Percentiles rank a stretch among this genome's conserved stretches.
Evolutionary conservation across 345 rosid genomes (phyloP).

Genomic region (Euclidium syriacum): DNA sequence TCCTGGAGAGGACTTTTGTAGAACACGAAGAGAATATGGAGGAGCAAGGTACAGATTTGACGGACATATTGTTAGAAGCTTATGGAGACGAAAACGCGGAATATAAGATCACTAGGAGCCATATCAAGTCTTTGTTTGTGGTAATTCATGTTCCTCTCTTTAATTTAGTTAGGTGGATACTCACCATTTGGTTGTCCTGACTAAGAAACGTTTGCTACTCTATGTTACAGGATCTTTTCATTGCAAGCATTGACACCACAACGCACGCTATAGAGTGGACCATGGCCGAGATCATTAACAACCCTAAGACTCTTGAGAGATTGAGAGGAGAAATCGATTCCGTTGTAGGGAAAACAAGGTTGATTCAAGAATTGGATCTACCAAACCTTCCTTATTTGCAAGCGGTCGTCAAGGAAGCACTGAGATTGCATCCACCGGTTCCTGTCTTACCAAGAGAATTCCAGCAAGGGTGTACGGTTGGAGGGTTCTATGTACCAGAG

Average conservation of each 20-base stretch:
- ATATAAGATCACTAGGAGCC: conserved; percentile 16
- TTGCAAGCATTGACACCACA: conserved; percentile 14
- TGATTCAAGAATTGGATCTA: conserved; percentile 12
- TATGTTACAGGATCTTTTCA: conserved; percentile 8
- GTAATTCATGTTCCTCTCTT: conserved; percentile 3
- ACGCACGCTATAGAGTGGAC: conserved; percentile 17
- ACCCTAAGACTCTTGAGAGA: conserved; percentile 1
- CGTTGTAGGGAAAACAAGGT: conserved; percentile 4
- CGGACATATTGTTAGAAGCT: conserved; percentile 31
- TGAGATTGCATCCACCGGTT: background rate
- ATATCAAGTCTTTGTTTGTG: conserved; percentile 28
- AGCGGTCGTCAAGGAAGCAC: conserved; percentile 6
- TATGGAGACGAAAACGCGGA: conserved; percentile 24
- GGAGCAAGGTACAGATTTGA: conserved; percentile 17
- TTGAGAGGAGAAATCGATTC: conserved; percentile 17
- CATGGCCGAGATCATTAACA: conserved; percentile 22
- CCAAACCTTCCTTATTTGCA: background rate
- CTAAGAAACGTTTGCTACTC: background rate
- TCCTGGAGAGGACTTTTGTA: conserved; percentile 14
- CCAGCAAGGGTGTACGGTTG: no score
- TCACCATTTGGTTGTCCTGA: background rate
- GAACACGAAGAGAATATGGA: conserved; percentile 29
- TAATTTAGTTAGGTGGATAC: no score
- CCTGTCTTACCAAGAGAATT: no score
- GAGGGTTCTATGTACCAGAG: no score